Base-by-base conservation (phyloP, 441 rosid genomes). In the Rhodomyrtus psidioides region DNA sequence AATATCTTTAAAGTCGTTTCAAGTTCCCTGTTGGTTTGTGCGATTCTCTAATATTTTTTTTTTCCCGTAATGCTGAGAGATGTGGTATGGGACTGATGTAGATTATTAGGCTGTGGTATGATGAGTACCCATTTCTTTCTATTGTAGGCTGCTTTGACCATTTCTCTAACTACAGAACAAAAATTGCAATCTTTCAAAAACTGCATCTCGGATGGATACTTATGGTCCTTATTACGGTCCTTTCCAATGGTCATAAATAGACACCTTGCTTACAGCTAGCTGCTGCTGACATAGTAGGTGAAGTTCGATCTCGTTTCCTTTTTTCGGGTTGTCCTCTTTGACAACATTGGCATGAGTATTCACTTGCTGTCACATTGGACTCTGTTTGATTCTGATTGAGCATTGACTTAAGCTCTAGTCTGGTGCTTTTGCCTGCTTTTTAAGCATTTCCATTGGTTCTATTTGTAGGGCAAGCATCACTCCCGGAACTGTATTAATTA, bases 401-500 rank as follows among this genome's bases (percentile, higher is more conserved):
- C 79, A 13, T 34, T 70, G 79, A 34, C 79, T 70, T 21, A 21
- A 70, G 49, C 49, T 39, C 79, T 34, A 23, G 46, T 65, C 26
- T 5, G 79, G 49, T 65, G 79, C 46, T 70, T 70, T 70, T 34
- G 49, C 26, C n/a, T 10, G 79, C 79, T 70, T 49, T 70, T 70
- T 34, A 70, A 70, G 79, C 49, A 39, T 70, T 82, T 81, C 12
- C 34, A 12, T 28, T 2, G 42, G 5, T 83, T 44, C 85, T 28
- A n/a, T 39, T 13, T 90, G 86, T 49, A 95, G 98, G 90, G 90
- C 95, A 0, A 95, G 97, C 88, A 93, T 96, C 76, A 93, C 97
- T 27, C 98, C 98, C 5, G 99, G 99, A 34, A 91, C 98, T 4
- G 97, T 96, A 74, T 86, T 96, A n/a, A n/a, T n/a, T n/a, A n/a